Evolutionary conservation across 208 protist species (phyloP), one percentile per base, ranked within the genome.

Genomic region (Vickermania ingenoplastis): DNA sequence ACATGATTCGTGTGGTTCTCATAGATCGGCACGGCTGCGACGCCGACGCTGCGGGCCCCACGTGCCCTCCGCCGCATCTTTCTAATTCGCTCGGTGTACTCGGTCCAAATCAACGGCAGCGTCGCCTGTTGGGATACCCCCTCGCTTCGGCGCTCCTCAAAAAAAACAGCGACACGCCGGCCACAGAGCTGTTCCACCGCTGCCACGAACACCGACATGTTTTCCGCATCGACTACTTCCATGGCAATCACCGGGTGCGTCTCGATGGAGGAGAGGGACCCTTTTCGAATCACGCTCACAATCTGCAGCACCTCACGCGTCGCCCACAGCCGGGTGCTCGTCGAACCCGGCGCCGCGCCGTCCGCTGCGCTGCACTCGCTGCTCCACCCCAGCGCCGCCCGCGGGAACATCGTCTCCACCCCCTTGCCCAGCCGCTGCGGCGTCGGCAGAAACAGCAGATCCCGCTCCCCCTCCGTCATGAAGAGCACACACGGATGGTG

Each of bases 201-300:
- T 27, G 45, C 57, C 17, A 59, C 48, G 3, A 54, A 53, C 49
- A 58, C 57, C 14, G 41, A 25, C 14, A 69, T 57, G 61, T 75
- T 83, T 2, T 55, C 60, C 14, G 56, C 55, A 45, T 70, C 62
- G 2, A 64, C 73, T 3, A 54, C 48, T 21, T 83, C 71, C 2
- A 84, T 69, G 14, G 48, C 41, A 5, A 45, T 45, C 36, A 45
- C 36, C 7, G 36, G 36, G 36, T 45, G 36, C 11, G 36, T 45
- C 36, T 45, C 36, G 36, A 45, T 45, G 36, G 36, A 45, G 11
- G 36, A 45, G 36, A 45, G 36, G 17, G 11, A 45, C 36, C 7
- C 11, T n/a, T 45, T 17, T 45, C 36, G 36, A 45, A 45, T 45
- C 11, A 45, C 17, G 17, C 36, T 45, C 36, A 45, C 36, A 45